Conservation (phyloP, 768 basidiomycete genomes). For the Tulasnella sp. region DNA sequence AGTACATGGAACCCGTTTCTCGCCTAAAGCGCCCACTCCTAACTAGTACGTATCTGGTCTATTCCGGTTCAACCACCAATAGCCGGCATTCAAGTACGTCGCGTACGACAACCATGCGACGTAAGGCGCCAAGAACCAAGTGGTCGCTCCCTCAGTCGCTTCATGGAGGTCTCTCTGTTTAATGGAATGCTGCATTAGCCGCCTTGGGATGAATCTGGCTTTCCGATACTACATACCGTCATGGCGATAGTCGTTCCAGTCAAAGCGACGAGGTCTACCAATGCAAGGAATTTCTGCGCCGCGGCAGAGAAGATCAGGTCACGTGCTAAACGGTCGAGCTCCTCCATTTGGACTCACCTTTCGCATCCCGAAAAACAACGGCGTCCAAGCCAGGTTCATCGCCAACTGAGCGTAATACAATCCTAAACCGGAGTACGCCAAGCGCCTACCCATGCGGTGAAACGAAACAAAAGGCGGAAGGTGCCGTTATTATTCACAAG, state of each 20-base stretch:
- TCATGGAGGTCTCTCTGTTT: conserved; percentile 55
- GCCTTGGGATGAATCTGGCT: conserved; percentile 62
- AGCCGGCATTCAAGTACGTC: conserved; percentile 69
- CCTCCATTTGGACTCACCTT: conserved; percentile 42
- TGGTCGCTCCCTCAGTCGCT: conserved; percentile 53
- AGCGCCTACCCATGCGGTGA: conserved; percentile 42
- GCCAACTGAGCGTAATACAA: conserved; percentile 66
- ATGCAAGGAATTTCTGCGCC: conserved; percentile 56
- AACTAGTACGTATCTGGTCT: not conserved
- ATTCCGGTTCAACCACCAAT: conserved; percentile 59
- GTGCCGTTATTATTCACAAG: not conserved
- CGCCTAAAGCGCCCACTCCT: not conserved
- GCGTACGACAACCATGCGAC: conserved; percentile 68
- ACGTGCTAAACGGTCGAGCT: too few relatives aligned
- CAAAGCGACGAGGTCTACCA: conserved; percentile 58
- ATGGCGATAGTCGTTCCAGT: conserved; percentile 61
- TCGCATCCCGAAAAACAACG: conserved; percentile 62
- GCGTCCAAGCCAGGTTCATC: conserved; percentile 65
- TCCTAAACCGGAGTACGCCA: conserved; percentile 53
- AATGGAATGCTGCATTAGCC: conserved; percentile 47
- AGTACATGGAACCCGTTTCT: too few relatives aligned
- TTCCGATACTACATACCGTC: conserved; percentile 70
- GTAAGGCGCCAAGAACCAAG: conserved; percentile 59
- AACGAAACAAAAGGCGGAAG: not conserved
- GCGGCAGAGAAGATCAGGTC: not conserved